Conservation (phyloP, 2,329 filamentous ascomycete genomes). For the Diaporthe caulivora region DNA sequence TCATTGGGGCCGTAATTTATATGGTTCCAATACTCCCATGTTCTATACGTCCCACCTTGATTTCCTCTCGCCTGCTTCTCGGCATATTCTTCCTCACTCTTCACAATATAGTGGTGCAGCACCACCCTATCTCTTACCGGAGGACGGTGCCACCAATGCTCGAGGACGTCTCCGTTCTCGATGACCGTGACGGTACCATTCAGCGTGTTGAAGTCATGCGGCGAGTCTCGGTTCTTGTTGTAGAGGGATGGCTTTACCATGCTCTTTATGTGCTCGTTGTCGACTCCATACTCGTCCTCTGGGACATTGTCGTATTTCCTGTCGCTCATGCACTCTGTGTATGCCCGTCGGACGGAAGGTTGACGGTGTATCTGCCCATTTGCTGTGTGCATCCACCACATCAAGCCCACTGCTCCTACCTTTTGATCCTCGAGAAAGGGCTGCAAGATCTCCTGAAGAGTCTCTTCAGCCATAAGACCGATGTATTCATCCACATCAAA, state of each 20-base stretch:
- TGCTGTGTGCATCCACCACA: slow-evolving; percentile 49
- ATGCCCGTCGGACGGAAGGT: slow-evolving; percentile 44
- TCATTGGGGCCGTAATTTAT: slow-evolving; percentile 16
- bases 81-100: slow-evolving; percentile 48
- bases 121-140: slow-evolving; percentile 47
- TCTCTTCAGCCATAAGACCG: slow-evolving; percentile 44
- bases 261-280: slow-evolving; percentile 38
- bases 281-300: slow-evolving; percentile 42
- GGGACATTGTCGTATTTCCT: neutral
- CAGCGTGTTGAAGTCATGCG: slow-evolving; percentile 44
- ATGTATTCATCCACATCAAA: slow-evolving; percentile 51
- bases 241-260: slow-evolving; percentile 26
- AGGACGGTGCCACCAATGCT: slow-evolving; percentile 42
- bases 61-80: slow-evolving; percentile 14
- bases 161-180: slow-evolving; percentile 44
- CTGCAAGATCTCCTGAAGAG: slow-evolving; percentile 44
- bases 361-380: slow-evolving; percentile 44
- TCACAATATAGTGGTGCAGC: slow-evolving; percentile 50
- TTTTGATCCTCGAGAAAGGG: slow-evolving; percentile 41
- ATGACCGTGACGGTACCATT: slow-evolving; percentile 43
- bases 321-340: slow-evolving; percentile 42
- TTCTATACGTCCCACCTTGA: neutral
- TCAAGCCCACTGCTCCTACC: slow-evolving; percentile 48
- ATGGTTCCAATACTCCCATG: slow-evolving; percentile 23
- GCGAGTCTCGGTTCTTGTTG: slow-evolving; percentile 36